A percentile compares a stretch with the other conserved stretches of the same genome.
Conservation (phyloP, 2,329 filamentous ascomycete genomes). For the Nannizziopsis barbatae region DNA sequence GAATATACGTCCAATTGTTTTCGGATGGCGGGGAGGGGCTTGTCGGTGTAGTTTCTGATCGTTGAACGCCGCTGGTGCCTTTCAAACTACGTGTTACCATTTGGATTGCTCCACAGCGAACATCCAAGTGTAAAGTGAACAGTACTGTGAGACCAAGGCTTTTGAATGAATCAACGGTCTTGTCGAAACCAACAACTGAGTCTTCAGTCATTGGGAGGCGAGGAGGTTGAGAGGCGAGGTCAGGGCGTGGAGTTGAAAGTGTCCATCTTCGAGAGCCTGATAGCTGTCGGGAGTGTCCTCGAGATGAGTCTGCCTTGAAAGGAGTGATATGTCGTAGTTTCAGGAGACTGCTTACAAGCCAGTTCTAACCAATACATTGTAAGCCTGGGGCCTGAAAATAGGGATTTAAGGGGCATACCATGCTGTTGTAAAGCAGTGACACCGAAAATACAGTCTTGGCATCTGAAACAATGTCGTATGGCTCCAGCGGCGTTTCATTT, state of each 20-base stretch:
- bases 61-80: conserved; percentile 37
- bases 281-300: conserved; percentile 32
- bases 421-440: conserved; percentile 86
- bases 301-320: conserved; percentile 58
- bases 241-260: conserved; percentile 49
- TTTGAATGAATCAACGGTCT: conserved; percentile 70
- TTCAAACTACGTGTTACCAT: conserved; percentile 58
- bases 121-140: conserved; percentile 76
- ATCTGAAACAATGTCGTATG: conserved; percentile 79
- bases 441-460: conserved; percentile 74
- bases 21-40: conserved; percentile 53
- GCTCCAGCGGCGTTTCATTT: conserved; percentile 52
- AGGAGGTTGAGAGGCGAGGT: conserved; percentile 49
- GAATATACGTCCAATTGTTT: conserved; percentile 49
- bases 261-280: conserved; percentile 65
- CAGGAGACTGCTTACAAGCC: conserved; percentile 76
- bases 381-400: neutral
- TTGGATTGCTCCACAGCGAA: conserved; percentile 73
- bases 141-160: conserved; percentile 68
- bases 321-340: conserved; percentile 71
- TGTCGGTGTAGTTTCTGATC: conserved; percentile 27
- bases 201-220: conserved; percentile 82
- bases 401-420: conserved; percentile 40
- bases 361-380: conserved; percentile 46
- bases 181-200: conserved; percentile 78